phyloP scores from a whole-genome alignment of 1,284 basidiomycete species.

The Ustanciosporium gigantosporum region DNA sequence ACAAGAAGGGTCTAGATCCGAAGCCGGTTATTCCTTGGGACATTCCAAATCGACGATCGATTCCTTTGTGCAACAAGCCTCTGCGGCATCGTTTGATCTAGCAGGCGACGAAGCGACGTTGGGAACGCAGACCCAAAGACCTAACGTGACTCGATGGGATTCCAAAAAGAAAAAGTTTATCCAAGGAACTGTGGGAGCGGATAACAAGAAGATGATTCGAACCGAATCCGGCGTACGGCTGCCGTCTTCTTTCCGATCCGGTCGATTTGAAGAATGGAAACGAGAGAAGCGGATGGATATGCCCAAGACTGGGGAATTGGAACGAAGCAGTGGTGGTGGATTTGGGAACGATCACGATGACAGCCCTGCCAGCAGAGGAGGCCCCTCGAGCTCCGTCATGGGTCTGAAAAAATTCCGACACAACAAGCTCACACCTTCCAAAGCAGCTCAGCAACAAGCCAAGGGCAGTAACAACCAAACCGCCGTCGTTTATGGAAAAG shows the following conservation, averaged over 20 bases:
- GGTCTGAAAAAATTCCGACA: conserved; percentile 39
- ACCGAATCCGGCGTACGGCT: conserved; percentile 89
- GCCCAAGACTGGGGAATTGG: conserved; percentile 79
- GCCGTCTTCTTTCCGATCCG: conserved; percentile 90
- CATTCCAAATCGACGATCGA: conserved; percentile 67
- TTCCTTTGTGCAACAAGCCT: conserved; percentile 82
- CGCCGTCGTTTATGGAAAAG: conserved; percentile 38
- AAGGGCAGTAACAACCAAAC: conserved; percentile 1
- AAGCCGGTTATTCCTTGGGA: conserved; percentile 69
- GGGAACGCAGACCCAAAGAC: conserved; percentile 53
- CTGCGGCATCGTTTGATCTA: conserved; percentile 79
- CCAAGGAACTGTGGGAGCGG: conserved; percentile 78
- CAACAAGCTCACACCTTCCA: conserved; percentile 42
- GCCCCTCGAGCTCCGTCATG: conserved; percentile 49
- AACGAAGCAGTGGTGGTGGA: conserved; percentile 58
- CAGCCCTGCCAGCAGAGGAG: conserved; percentile 70
- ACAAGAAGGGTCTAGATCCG: conserved; percentile 80
- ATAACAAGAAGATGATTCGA: conserved; percentile 91
- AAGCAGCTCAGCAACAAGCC: conserved; percentile 24
- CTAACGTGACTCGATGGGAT: conserved; percentile 78
- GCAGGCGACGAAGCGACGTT: conserved; percentile 69
- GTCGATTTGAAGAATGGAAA: conserved; percentile 94
- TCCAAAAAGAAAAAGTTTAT: conserved; percentile 95
- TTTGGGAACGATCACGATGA: conserved; percentile 54
- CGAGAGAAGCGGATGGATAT: conserved; percentile 72